Percentiles rank a stretch among this genome's conserved stretches.
phyloP scores from a whole-genome alignment of 2,329 filamentous ascomycete species.

The Dothidotthia symphoricarpi region DNA sequence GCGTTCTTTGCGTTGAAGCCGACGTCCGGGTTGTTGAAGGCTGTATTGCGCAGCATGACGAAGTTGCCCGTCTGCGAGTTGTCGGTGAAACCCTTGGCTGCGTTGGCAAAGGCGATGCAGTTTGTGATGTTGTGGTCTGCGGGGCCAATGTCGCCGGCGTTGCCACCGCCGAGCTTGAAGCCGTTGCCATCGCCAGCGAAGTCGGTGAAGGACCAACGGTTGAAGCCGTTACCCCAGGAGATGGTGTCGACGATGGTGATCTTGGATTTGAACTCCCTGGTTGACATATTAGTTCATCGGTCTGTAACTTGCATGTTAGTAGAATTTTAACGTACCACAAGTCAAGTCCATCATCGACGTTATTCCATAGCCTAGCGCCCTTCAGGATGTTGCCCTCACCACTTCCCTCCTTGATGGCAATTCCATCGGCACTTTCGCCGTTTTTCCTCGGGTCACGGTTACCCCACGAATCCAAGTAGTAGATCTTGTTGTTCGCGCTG shows the following conservation, averaged over 20 bases:
- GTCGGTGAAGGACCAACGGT: slow-evolving; percentile 46
- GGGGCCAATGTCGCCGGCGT: slow-evolving; percentile 33
- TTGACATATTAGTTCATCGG: background rate
- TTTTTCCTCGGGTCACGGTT: slow-evolving; percentile 49
- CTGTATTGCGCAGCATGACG: slow-evolving; percentile 46
- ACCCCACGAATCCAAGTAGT: slow-evolving; percentile 25
- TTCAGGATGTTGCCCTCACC: slow-evolving; percentile 49
- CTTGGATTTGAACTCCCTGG: slow-evolving; percentile 42
- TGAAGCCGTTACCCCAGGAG: slow-evolving; percentile 50
- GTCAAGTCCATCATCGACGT: slow-evolving; percentile 53
- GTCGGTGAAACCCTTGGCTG: slow-evolving; percentile 49
- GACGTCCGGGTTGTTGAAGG: slow-evolving; percentile 48
- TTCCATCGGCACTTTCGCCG: slow-evolving; percentile 53
- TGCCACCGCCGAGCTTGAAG: slow-evolving; percentile 48
- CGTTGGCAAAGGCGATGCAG: slow-evolving; percentile 48
- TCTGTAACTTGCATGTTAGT: too few species aligned
- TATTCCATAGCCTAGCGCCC: slow-evolving; percentile 51
- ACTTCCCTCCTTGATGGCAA: slow-evolving; percentile 50
- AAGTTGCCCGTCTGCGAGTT: slow-evolving; percentile 48
- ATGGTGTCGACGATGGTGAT: slow-evolving; percentile 48
- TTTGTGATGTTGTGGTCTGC: slow-evolving; percentile 49
- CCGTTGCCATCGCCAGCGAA: slow-evolving; percentile 52
- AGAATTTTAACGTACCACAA: slow-evolving; percentile 41
- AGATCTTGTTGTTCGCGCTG: slow-evolving; percentile 23
- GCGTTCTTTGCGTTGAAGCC: slow-evolving; percentile 43